A percentile compares a stretch with the other conserved stretches of the same genome.
These are phyloP conservation scores for Wickerhamiella azymoides DNA, from an alignment of 805 yeast genomes.

Conservation along the genomic window DNA sequence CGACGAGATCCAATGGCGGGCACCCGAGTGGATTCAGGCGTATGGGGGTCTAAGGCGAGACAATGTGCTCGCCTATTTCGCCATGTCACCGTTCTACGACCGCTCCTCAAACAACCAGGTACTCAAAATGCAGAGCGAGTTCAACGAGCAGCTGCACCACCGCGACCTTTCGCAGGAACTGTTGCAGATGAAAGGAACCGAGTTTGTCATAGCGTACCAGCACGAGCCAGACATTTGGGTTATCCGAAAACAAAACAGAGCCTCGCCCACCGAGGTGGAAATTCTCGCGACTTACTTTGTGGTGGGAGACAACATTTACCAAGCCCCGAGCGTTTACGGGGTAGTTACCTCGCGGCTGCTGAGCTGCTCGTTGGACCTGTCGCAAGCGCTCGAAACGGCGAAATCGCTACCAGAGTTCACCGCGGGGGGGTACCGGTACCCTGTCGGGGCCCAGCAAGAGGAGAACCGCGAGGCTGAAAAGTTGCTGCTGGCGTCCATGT, in stretches of 20 bases:
- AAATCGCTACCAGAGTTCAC: conserved; percentile 40
- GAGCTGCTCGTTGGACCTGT: conserved; percentile 33
- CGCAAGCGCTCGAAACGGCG: conserved; percentile 35
- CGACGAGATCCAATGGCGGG: conserved; percentile 92
- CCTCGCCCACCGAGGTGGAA: conserved; percentile 36
- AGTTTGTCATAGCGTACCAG: conserved; percentile 59
- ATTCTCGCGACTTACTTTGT: conserved; percentile 70
- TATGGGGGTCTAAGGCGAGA: conserved; percentile 61
- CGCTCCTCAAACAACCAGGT: conserved; percentile 89
- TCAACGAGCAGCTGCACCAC: conserved; percentile 37
- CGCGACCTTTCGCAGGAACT: conserved; percentile 42
- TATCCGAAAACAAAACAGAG: conserved; percentile 64
- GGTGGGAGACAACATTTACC: conserved; percentile 83
- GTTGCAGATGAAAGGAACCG: conserved; percentile 68
- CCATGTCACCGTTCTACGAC: conserved; percentile 91
- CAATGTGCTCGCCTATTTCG: conserved; percentile 83
- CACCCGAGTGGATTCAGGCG: conserved; percentile 93
- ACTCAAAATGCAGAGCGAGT: conserved; percentile 88
- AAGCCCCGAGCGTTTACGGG: conserved; percentile 67
- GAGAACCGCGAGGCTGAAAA: background rate
- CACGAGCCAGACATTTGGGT: conserved; percentile 92
- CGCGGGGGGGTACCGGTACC: conserved; percentile 47
- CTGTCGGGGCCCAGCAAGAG: background rate
- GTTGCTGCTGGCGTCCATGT: background rate
- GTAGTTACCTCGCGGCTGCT: conserved; percentile 58